phyloP scores from a whole-genome alignment of 176 grass and related monocot species.

The Carex myosuroides region DNA sequence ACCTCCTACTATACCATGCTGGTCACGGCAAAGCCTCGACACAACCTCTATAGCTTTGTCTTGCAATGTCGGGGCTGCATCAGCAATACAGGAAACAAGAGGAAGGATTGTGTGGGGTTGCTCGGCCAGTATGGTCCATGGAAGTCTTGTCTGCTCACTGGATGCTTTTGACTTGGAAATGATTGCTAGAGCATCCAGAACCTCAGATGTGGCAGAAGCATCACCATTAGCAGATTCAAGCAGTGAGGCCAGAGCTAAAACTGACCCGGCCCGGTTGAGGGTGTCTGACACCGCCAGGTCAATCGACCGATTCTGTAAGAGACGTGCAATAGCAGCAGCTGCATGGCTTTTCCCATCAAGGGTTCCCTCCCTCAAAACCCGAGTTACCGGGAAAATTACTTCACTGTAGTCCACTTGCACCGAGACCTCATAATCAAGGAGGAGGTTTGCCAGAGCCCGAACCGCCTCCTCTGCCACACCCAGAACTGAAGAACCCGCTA shows the following conservation, averaged over 20 bases:
- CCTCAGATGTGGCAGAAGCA: slow-evolving; percentile 73
- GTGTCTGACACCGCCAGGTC: slow-evolving; percentile 63
- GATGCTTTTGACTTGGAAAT: slow-evolving; percentile 79
- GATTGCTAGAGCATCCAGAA: slow-evolving; percentile 85
- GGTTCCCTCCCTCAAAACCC: slow-evolving; percentile 72
- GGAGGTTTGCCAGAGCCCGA: slow-evolving; percentile 88
- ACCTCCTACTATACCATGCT: slow-evolving; percentile 73
- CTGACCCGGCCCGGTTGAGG: slow-evolving; percentile 69
- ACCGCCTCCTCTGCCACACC: slow-evolving; percentile 87
- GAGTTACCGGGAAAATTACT: slow-evolving; percentile 68
- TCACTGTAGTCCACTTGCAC: slow-evolving; percentile 63
- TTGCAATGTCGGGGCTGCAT: slow-evolving; percentile 77
- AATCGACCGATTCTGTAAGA: slow-evolving; percentile 57
- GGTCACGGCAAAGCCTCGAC: slow-evolving; percentile 72
- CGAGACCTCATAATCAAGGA: slow-evolving; percentile 83
- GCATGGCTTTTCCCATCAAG: slow-evolving; percentile 94
- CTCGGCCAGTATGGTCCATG: slow-evolving; percentile 82
- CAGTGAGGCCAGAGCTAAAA: slow-evolving; percentile 74
- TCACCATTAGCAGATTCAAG: slow-evolving; percentile 76
- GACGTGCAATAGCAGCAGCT: slow-evolving; percentile 80
- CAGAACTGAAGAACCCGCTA: slow-evolving; percentile 68
- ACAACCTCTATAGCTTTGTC: slow-evolving; percentile 94
- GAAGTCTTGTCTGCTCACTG: slow-evolving; percentile 70
- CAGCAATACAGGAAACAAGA: slow-evolving; percentile 78
- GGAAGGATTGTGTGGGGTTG: slow-evolving; percentile 82